Conservation (phyloP, 495 filamentous ascomycete species). For the Hypoxylon crocopeplum region DNA sequence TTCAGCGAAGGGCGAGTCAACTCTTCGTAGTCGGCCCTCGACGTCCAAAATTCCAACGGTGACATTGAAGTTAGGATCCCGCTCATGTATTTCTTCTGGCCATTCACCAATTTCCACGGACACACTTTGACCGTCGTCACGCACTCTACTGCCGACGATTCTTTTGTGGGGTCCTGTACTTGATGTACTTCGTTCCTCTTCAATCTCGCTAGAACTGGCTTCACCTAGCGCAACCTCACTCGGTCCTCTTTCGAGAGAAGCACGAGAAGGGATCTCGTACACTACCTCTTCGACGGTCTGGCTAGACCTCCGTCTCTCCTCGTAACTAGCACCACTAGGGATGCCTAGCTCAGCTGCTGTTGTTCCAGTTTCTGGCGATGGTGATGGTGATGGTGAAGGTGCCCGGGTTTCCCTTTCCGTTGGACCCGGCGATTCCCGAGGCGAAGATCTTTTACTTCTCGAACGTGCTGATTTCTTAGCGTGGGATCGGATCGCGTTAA, state of each 20-base stretch:
- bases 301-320: too few species aligned
- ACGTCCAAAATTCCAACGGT: neutral
- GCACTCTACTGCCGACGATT: neutral
- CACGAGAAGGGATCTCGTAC: too few species aligned
- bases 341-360: too few species aligned
- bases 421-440: neutral
- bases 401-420: neutral
- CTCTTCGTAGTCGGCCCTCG: neutral
- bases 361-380: too few species aligned
- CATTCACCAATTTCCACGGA: neutral
- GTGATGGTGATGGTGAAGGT: neutral
- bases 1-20: neutral
- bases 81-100: neutral
- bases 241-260: too few species aligned
- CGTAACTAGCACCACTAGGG: too few species aligned
- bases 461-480: neutral
- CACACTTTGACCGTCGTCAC: neutral
- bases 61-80: too few species aligned
- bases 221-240: neutral
- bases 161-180: too few species aligned
- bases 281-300: too few species aligned
- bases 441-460: slow-evolving; percentile 1
- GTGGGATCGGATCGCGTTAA: slow-evolving; percentile 12
- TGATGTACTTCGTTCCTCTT: too few species aligned
- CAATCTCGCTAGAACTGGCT: too few species aligned